These are phyloP conservation scores for Wickerhamomyces silvicola DNA, from an alignment of 805 yeast species.

Conservation along the genomic window DNA sequence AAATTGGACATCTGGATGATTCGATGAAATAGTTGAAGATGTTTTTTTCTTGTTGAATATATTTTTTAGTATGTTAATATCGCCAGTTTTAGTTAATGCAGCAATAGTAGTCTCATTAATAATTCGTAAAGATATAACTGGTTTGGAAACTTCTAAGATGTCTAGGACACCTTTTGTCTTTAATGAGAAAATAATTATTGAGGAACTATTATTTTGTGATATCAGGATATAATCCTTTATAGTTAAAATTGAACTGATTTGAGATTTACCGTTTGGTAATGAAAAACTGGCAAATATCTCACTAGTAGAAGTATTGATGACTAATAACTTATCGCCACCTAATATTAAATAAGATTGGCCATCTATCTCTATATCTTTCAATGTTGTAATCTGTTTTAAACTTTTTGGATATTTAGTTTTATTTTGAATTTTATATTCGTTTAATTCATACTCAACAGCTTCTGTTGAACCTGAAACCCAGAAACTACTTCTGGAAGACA, in stretches of 20 bases:
- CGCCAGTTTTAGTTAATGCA: conserved; percentile 26
- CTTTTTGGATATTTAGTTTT: conserved; percentile 9
- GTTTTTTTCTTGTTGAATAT: conserved; percentile 3
- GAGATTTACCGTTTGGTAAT: neutral
- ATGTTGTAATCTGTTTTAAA: conserved; percentile 1
- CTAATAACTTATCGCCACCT: conserved; percentile 1
- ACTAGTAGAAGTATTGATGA: neutral
- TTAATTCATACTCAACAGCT: conserved; percentile 13
- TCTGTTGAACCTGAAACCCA: conserved; percentile 23
- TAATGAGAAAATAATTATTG: too few species aligned
- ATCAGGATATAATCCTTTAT: neutral
- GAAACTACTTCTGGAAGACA: conserved; percentile 19
- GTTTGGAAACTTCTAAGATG: too few species aligned
- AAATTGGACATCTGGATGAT: conserved; percentile 21
- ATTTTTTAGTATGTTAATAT: conserved; percentile 26
- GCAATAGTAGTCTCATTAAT: conserved; percentile 6
- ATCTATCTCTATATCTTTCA: neutral
- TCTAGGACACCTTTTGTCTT: too few species aligned
- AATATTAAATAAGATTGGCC: neutral
- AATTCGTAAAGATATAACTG: too few species aligned
- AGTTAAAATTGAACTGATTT: conserved; percentile 1
- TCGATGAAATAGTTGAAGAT: conserved; percentile 13
- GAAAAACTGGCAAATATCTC: neutral
- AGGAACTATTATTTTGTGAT: too few species aligned
- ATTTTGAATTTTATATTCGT: conserved; percentile 9